Base-by-base conservation (phyloP, 495 filamentous ascomycete species). In the Chlorociboria aeruginascens region DNA sequence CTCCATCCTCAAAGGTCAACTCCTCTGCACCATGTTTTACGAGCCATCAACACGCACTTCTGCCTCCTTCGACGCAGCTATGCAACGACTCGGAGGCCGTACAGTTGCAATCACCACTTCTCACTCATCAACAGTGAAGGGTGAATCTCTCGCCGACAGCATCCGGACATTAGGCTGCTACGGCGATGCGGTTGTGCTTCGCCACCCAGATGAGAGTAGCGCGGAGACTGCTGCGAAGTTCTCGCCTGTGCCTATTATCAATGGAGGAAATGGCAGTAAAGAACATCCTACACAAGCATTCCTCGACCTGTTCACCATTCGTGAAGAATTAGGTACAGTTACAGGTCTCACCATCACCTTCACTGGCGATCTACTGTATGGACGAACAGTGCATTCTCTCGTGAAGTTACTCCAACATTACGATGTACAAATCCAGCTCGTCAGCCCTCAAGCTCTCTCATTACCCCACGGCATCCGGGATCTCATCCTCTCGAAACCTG, bases 241-340 rank as follows among this genome's bases (percentile, higher is more conserved):
- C 68, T 86, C 85, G 34, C 78, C 79, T 25, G 86, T 95, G 1
- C 92, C 92, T 1, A 78, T 98, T 60, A 89, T 98, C 70, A 98
- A 98, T 61, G 92, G 87, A 54, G 92, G 92, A 40, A 98, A 97
- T 61, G 92, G 92, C 48, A 84, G 82, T 63, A 75, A 85, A 54
- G 92, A 98, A 69, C 92, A 98, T 65, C 92, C 92, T 3, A 97
- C 93, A 0, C 92, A 98, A 66, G 92, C 92, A 4, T 89, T 98
- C 79, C 74, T 96, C n/a, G 92, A 98, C 59, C 78, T 98, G 53
- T 97, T 95, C 73, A 98, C 92, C 33, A 96, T 98, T 63, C 82
- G 93, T 46, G 89, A 98, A 66, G 92, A 98, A 67, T 74, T 97
- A 14, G 92, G 92, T 46, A 95, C 87, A 4, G 90, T 97, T 44